Evolutionary conservation across 2,329 filamentous ascomycete genomes (phyloP).

Genomic region (Blastomyces silverae): DNA sequence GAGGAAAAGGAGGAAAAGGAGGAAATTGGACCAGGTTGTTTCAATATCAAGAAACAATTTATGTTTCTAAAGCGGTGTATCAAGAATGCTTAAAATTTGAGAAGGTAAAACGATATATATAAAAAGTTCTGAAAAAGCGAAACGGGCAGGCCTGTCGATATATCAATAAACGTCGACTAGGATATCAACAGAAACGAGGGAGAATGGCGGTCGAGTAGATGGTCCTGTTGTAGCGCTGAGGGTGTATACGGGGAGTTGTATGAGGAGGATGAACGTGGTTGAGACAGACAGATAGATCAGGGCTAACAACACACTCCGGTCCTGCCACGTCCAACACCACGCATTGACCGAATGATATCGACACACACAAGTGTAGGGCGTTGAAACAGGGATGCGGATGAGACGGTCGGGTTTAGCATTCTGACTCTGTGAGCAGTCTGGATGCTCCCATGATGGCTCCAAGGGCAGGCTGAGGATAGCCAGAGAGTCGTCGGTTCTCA

Average conservation of each 20-base stretch:
- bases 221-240: constrained; percentile 1
- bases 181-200: neutral
- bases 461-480: no score
- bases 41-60: constrained; percentile 1
- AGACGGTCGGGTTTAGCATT: constrained; percentile 4
- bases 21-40: neutral
- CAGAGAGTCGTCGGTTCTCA: no score
- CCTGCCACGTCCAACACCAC: constrained; percentile 15
- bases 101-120: neutral
- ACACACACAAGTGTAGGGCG: constrained; percentile 11
- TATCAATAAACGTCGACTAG: neutral
- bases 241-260: neutral
- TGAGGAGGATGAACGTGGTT: constrained; percentile 3
- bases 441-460: neutral
- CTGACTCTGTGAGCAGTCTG: constrained; percentile 2
- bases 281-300: constrained; percentile 16
- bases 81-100: neutral
- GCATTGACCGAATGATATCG: constrained; percentile 13
- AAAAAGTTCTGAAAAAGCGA: neutral
- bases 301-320: constrained; percentile 17
- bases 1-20: neutral
- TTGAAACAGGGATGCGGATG: constrained; percentile 9
- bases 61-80: neutral
- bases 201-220: neutral
- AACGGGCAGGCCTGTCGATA: neutral